These are phyloP conservation scores for Microthyrium microscopicum DNA, from an alignment of 2,329 filamentous ascomycete species.

Conservation along the genomic window DNA sequence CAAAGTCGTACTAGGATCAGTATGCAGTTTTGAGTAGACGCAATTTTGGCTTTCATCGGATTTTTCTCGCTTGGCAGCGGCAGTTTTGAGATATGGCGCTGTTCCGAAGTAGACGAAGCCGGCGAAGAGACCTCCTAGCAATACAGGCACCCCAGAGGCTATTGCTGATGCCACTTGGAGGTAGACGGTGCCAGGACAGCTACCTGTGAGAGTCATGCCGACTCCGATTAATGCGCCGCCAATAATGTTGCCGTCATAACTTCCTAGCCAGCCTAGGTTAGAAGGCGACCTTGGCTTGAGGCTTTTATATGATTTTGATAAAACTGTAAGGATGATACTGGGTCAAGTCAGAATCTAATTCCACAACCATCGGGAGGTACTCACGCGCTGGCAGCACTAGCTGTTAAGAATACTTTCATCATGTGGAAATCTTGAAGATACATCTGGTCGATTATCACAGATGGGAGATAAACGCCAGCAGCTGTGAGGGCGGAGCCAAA, in stretches of 20 bases:
- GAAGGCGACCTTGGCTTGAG: slow-evolving; percentile 33
- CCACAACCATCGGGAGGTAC: too few relatives aligned
- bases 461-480: slow-evolving; percentile 43
- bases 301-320: slow-evolving; percentile 15
- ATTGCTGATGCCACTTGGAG: slow-evolving; percentile 41
- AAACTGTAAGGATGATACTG: slow-evolving; percentile 6
- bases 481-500: slow-evolving; percentile 41
- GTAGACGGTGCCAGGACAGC: slow-evolving; percentile 49
- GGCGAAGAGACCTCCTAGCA: slow-evolving; percentile 38
- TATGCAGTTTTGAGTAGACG: slow-evolving; percentile 20
- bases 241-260: slow-evolving; percentile 47
- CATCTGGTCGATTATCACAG: slow-evolving; percentile 45
- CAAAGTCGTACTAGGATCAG: slow-evolving; percentile 22
- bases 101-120: slow-evolving; percentile 24
- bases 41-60: neutral
- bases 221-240: slow-evolving; percentile 45
- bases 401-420: slow-evolving; percentile 46
- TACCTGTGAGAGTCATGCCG: slow-evolving; percentile 50
- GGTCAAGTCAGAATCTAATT: slow-evolving; percentile 1
- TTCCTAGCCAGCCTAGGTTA: slow-evolving; percentile 34
- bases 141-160: slow-evolving; percentile 32
- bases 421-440: slow-evolving; percentile 46
- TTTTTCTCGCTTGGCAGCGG: neutral
- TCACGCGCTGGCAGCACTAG: slow-evolving; percentile 45
- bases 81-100: slow-evolving; percentile 1